Base-by-base conservation (phyloP, 2,329 filamentous ascomycete genomes). In the Neofusicoccum kwambonambiense region DNA sequence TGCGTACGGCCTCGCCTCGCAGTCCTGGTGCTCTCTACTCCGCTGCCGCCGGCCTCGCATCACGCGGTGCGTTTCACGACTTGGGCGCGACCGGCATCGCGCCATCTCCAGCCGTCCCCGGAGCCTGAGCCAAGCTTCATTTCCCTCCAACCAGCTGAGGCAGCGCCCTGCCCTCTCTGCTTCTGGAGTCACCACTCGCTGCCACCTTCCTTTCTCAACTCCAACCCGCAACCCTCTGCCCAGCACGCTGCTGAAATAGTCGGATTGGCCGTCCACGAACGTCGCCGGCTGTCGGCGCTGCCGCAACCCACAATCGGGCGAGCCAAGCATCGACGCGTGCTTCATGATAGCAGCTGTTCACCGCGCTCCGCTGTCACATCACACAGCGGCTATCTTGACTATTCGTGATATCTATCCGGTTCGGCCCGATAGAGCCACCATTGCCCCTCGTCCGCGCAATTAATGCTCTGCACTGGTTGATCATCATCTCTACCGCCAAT, bases 121-220 rank as follows among this genome's bases (percentile, higher is more conserved):
- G 19, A 50, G 34, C 35, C 19, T 34, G 45, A n/a, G 58, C 56
- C 56, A 60, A 60, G 56, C 42, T 22, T 60, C 42, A 60, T 60
- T 60, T 47, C 56, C 56, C 42, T 60, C 56, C 56, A 60, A 47
- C 56, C 56, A 60, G 39, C 31, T 45, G 39, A 9, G 19, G n/a
- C 19, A 15, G 9, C 27, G 9, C 42, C n/a, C 42, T 22, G 31
- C 41, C 27, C 19, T 12, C 22, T 17, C 31, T n/a, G 11, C 22
- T 3, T 35, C 27, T 39, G 47, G 31, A 35, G 17, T n/a, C 56
- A n/a, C 56, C 27, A 39, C 42, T 34, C n/a, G 27, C 31, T 62
- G 47, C 58, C 45, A 62, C 58, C 58, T 62, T 50, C 58, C 58
- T 62, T 50, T 62, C 58, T 50, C 8, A 51, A 62, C 58, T 19